A percentile compares a stretch with the other conserved stretches of the same genome.
These are phyloP conservation scores for Neurospora tetraspora DNA, from an alignment of 495 filamentous ascomycete species.

Conservation along the genomic window DNA sequence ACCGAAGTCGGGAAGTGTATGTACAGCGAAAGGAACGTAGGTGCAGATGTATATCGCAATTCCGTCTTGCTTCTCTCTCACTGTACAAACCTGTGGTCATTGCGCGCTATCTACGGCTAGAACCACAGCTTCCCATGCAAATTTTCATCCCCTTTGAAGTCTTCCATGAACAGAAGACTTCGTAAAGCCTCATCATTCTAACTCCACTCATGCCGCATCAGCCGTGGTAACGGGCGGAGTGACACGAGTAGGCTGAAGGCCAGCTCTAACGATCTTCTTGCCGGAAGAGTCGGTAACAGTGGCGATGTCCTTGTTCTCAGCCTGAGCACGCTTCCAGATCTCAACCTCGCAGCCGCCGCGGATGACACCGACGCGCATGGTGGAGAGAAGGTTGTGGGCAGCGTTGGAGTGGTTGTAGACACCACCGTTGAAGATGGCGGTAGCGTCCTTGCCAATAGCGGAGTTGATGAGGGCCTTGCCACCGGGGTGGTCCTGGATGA, in stretches of 20 bases:
- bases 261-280: slow-evolving; percentile 79
- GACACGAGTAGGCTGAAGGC: slow-evolving; percentile 82
- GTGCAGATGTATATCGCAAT: not conserved
- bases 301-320: slow-evolving; percentile 77
- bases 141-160: not conserved
- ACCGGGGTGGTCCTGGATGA: slow-evolving; percentile 96
- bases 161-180: not conserved
- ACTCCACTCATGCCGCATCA: slow-evolving; percentile 51
- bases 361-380: slow-evolving; percentile 93
- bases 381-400: slow-evolving; percentile 92
- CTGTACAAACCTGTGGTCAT: not conserved
- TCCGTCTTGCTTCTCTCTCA: not conserved
- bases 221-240: slow-evolving; percentile 59
- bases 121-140: not conserved
- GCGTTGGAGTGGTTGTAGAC: slow-evolving; percentile 97
- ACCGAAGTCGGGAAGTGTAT: not conserved
- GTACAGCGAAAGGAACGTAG: not conserved
- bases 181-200: not conserved
- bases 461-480: slow-evolving; percentile 91
- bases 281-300: slow-evolving; percentile 74
- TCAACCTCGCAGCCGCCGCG: slow-evolving; percentile 95
- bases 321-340: slow-evolving; percentile 94
- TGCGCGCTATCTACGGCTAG: not conserved
- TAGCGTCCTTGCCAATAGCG: slow-evolving; percentile 93
- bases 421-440: slow-evolving; percentile 98